Base-by-base conservation (phyloP, 2,329 filamentous ascomycete species). In the Trichoderma guizhouense region DNA sequence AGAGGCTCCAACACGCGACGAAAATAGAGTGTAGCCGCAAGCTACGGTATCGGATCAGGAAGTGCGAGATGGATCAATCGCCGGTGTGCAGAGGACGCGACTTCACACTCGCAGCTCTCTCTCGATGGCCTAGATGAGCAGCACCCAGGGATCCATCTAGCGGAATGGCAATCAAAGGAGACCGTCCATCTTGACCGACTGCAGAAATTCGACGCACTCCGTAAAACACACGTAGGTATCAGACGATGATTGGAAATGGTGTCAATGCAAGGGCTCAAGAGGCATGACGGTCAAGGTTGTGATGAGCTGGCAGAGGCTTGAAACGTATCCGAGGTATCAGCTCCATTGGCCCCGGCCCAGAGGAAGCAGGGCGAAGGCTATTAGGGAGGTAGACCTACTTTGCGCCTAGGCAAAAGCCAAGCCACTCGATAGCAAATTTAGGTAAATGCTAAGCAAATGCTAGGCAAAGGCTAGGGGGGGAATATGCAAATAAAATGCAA, bases 51-150 rank as follows among this genome's bases (percentile, higher is more conserved):
- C 24, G 26, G 47, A 55, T 53, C 53, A 28, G 18, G 57, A 53
- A 39, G 26, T 14, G 64, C 58, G 21, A 60, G 72, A 63, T 32
- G 65, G 68, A 69, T 74, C 73, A 73, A 61, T 69, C 55, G 60
- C 66, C 66, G 28, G 28, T 51, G 39, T 36, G 39, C 57, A 62
- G 30, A 36, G 21, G 55, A 24, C 43, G 36, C 15, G 28, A 53
- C 21, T 60, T 47, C 21, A 32, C 39, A 32, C 30, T 60, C 28
- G 55, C 55, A 30, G 43, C 43, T n/a, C 55, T 58, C 28, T 24
- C 61, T 69, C 39, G 58, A 51, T 69, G 39, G 39, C 39, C 39
- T n/a, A 43, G 39, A 43, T 34, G 67, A 47, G 66, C 66, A 34
- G 66, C 55, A 32, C 67, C 28, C 43, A 26, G 67, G 57, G 47